A percentile compares a stretch with the other conserved stretches of the same genome.
Conservation (phyloP, 2,329 filamentous ascomycete species). For the Cadophora luteo-olivacea region DNA sequence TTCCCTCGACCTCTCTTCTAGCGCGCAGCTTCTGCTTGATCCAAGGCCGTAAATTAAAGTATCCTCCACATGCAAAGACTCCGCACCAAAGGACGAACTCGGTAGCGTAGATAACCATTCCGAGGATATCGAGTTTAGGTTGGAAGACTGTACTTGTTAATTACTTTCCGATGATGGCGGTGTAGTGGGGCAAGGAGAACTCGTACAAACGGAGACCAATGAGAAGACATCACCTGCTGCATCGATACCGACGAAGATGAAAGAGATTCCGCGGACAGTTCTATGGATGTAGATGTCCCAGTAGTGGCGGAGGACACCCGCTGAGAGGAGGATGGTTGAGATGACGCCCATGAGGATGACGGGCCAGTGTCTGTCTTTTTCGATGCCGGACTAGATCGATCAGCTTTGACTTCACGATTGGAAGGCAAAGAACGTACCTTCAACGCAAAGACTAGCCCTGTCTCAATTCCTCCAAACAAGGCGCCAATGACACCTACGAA, state of each 20-base stretch:
- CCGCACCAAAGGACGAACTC: conserved; percentile 72
- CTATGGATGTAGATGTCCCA: conserved; percentile 71
- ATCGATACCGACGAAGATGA: conserved; percentile 74
- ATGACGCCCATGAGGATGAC: conserved; percentile 70
- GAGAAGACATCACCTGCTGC: conserved; percentile 73
- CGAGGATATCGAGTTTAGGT: conserved; percentile 62
- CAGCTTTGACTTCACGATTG: no score
- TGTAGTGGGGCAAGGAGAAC: not conserved
- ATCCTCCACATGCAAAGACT: conserved; percentile 68
- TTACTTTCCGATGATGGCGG: no score
- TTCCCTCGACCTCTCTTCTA: conserved; percentile 24
- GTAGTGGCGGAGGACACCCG: conserved; percentile 72
- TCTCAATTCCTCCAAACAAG: conserved; percentile 65
- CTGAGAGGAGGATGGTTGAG: conserved; percentile 66
- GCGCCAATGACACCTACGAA: conserved; percentile 58
- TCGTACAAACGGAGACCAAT: conserved; percentile 61
- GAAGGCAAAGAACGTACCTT: conserved; percentile 25
- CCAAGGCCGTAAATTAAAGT: conserved; percentile 70
- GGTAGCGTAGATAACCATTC: conserved; percentile 70
- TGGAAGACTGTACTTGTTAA: conserved; percentile 56
- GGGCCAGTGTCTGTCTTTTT: conserved; percentile 61
- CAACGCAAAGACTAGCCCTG: conserved; percentile 63
- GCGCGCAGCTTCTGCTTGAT: conserved; percentile 47
- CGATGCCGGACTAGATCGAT: conserved; percentile 47
- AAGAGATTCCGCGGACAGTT: conserved; percentile 74